Percentiles rank a stretch among this genome's conserved stretches.
These are phyloP conservation scores for Coniella vitis DNA, from an alignment of 2,329 filamentous ascomycete genomes.

Conservation along the genomic window DNA sequence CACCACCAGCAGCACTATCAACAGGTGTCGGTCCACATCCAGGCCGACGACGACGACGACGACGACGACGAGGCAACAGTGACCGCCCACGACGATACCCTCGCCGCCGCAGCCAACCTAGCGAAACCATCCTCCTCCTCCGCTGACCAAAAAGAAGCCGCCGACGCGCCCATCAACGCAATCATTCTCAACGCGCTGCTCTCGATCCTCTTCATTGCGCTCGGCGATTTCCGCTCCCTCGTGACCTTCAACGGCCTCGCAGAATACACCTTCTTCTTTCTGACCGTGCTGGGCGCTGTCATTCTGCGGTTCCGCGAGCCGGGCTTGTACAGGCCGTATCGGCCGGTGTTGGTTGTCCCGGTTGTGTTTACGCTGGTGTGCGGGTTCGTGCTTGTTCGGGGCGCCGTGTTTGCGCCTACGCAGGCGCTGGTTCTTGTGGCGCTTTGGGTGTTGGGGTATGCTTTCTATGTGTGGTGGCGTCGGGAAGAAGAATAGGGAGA, in stretches of 20 bases:
- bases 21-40: neutral
- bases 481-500: neutral
- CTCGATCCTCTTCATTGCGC: slow-evolving; percentile 50
- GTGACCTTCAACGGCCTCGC: slow-evolving; percentile 54
- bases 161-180: slow-evolving; percentile 49
- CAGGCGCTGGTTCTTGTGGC: slow-evolving; percentile 45
- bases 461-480: slow-evolving; percentile 30
- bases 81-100: no score
- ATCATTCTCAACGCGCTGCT: slow-evolving; percentile 42
- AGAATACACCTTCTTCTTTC: slow-evolving; percentile 58
- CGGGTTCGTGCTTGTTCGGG: slow-evolving; percentile 51
- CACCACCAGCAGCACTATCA: slow-evolving; percentile 9
- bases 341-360: slow-evolving; percentile 43
- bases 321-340: slow-evolving; percentile 47
- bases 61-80: no score
- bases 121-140: no score
- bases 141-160: slow-evolving; percentile 15
- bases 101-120: no score
- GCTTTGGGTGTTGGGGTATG: slow-evolving; percentile 43
- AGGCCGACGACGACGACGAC: neutral
- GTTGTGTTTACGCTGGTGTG: slow-evolving; percentile 49
- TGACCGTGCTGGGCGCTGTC: slow-evolving; percentile 52
- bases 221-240: slow-evolving; percentile 54
- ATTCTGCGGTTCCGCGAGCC: slow-evolving; percentile 52
- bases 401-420: slow-evolving; percentile 50